phyloP scores from a whole-genome alignment of 2,329 filamentous ascomycete genomes.

The Botrytis pseudocinerea region DNA sequence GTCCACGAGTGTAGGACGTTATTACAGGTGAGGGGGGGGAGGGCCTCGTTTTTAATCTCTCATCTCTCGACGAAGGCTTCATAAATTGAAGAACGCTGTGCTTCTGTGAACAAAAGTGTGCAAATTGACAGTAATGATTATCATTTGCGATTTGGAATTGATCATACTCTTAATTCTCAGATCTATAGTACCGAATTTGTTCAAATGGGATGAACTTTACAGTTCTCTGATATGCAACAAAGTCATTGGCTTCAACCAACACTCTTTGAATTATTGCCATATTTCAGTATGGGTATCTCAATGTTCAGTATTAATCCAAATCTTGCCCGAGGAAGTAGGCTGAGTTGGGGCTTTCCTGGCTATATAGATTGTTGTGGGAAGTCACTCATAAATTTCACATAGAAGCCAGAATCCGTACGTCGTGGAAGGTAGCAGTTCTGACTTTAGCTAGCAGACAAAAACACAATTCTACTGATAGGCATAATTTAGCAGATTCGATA shows the following conservation, averaged over 20 bases:
- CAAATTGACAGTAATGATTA: not conserved
- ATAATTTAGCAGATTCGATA: accelerated
- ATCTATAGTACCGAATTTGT: not conserved
- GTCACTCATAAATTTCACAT: not conserved
- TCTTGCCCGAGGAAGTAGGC: not conserved
- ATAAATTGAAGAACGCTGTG: not conserved
- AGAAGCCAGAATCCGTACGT: not conserved
- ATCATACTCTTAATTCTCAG: not conserved
- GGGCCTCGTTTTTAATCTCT: not conserved
- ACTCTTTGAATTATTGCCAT: not conserved
- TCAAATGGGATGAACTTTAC: not conserved
- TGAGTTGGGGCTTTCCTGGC: not conserved
- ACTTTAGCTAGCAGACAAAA: not conserved
- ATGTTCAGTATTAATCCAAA: not conserved
- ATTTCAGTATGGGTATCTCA: not conserved
- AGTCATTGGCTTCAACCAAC: not conserved
- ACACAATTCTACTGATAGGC: not conserved
- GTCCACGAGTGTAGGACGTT: not conserved
- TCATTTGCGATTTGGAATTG: not conserved
- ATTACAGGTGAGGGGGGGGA: not conserved
- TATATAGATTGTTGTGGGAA: not conserved
- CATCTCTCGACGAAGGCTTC: not conserved
- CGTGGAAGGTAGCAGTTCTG: not conserved
- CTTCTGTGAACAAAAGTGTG: not conserved
- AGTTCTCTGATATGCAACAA: not conserved